Evolutionary conservation across 495 filamentous ascomycete species (phyloP).

Genomic region (Tuber borchii): DNA sequence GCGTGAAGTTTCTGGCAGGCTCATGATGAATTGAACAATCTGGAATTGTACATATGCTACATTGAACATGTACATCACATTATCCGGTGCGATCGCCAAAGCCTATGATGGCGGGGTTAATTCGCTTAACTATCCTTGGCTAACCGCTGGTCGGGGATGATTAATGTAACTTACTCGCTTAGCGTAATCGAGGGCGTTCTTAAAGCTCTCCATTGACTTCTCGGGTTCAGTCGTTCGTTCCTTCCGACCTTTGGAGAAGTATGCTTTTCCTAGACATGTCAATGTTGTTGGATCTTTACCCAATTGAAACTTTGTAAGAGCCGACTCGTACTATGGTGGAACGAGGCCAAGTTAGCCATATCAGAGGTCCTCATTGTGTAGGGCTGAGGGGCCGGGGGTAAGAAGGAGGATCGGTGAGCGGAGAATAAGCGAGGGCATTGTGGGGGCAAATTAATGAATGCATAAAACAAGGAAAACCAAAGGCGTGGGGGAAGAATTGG

Average conservation of each 20-base stretch:
- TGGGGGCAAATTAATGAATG: background rate
- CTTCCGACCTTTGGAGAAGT: constrained; percentile 75
- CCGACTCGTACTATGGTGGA: constrained; percentile 66
- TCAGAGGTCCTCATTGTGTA: background rate
- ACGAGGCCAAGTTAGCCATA: constrained; percentile 11
- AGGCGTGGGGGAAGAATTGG: background rate
- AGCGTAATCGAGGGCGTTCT: constrained; percentile 78
- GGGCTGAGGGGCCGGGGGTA: background rate
- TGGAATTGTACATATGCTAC: constrained; percentile 96
- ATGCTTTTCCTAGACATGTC: constrained; percentile 89
- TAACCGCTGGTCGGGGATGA: background rate
- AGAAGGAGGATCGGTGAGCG: constrained; percentile 3
- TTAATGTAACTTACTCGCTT: constrained; percentile 52
- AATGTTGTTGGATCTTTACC: constrained; percentile 72
- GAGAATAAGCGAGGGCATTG: constrained; percentile 10
- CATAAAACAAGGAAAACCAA: background rate
- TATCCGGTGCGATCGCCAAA: constrained; percentile 67
- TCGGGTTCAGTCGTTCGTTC: constrained; percentile 48
- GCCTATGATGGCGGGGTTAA: constrained; percentile 48
- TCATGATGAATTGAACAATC: constrained; percentile 72
- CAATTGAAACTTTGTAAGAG: constrained; percentile 70
- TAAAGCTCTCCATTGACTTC: constrained; percentile 69
- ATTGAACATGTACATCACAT: constrained; percentile 91
- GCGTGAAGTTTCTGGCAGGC: constrained; percentile 64
- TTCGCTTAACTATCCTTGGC: background rate